Evolutionary conservation across 768 basidiomycete species (phyloP).

Genomic region (Pleurotus djamor): DNA sequence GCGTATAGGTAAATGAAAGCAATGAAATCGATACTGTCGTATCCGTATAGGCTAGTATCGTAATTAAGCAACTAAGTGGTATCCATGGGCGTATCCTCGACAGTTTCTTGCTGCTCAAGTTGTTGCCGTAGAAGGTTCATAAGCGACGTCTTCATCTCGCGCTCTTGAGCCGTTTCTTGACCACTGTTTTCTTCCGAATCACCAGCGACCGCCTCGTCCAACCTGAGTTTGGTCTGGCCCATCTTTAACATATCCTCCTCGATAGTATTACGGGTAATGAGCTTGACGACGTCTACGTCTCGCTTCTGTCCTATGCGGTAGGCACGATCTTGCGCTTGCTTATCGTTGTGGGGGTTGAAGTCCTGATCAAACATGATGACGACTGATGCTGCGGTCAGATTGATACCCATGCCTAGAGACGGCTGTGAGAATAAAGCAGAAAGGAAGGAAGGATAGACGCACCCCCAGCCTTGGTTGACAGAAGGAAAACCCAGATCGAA

Average conservation of each 20-base stretch:
- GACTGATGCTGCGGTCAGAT: conserved; percentile 92
- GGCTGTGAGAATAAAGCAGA: conserved; percentile 1
- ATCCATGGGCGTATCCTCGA: conserved; percentile 7
- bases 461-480: conserved; percentile 90
- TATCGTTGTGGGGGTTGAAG: conserved; percentile 97
- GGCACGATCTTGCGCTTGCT: conserved; percentile 95
- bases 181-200: conserved; percentile 53
- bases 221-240: conserved; percentile 85
- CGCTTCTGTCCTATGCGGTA: conserved; percentile 96
- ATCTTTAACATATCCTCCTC: conserved; percentile 95
- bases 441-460: conserved; percentile 10
- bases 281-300: conserved; percentile 92
- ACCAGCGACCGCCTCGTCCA: conserved; percentile 94
- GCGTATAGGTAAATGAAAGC: conserved; percentile 1
- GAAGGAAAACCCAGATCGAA: conserved; percentile 82
- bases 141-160: conserved; percentile 82
- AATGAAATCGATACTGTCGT: too few relatives aligned
- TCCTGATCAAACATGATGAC: conserved; percentile 99
- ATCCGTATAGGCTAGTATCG: too few relatives aligned
- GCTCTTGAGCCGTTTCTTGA: conserved; percentile 62
- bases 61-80: background rate
- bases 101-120: conserved; percentile 57
- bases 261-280: conserved; percentile 89
- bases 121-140: conserved; percentile 85
- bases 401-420: conserved; percentile 81